Percentiles rank a stretch among this genome's conserved stretches.
These are phyloP conservation scores for Passalora sequoiae DNA, from an alignment of 2,329 filamentous ascomycete species.

Conservation along the genomic window DNA sequence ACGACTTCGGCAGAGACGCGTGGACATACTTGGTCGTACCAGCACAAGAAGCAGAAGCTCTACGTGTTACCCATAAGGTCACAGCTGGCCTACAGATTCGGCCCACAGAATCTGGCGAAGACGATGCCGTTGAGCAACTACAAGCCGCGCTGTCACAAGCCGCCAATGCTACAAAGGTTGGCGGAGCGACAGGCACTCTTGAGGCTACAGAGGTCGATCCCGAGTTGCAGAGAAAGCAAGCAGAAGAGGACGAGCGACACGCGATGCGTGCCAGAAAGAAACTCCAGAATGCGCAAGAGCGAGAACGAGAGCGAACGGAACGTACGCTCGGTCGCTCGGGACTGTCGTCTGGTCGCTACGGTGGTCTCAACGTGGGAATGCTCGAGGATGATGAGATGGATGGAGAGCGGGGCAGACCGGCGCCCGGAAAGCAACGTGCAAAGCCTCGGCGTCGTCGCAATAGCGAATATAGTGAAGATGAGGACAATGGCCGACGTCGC, in stretches of 20 bases:
- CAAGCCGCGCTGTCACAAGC: constrained; percentile 63
- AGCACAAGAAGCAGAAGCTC: constrained; percentile 60
- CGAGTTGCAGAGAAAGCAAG: constrained; percentile 67
- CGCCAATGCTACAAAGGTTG: constrained; percentile 51
- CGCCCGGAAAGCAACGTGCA: constrained; percentile 25
- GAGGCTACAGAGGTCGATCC: constrained; percentile 68
- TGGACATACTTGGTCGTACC: constrained; percentile 73
- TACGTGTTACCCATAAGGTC: constrained; percentile 71
- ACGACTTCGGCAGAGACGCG: constrained; percentile 63
- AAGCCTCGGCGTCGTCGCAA: constrained; percentile 37
- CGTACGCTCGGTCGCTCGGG: constrained; percentile 47
- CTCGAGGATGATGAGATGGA: constrained; percentile 58
- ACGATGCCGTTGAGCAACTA: constrained; percentile 65
- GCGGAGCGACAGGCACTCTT: constrained; percentile 54
- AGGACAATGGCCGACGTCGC: constrained; percentile 65
- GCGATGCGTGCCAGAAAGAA: constrained; percentile 55
- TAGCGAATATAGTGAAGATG: constrained; percentile 62
- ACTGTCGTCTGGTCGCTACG: constrained; percentile 41
- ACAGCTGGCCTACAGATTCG: constrained; percentile 66
- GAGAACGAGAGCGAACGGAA: constrained; percentile 55
- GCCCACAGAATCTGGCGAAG: constrained; percentile 62
- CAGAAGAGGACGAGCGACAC: constrained; percentile 70
- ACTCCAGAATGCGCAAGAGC: constrained; percentile 62
- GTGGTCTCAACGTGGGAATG: constrained; percentile 62
- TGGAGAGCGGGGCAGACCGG: constrained; percentile 24